These are phyloP conservation scores for Apiotrichum domesticum DNA, from an alignment of 1,284 basidiomycete genomes.

Conservation along the genomic window DNA sequence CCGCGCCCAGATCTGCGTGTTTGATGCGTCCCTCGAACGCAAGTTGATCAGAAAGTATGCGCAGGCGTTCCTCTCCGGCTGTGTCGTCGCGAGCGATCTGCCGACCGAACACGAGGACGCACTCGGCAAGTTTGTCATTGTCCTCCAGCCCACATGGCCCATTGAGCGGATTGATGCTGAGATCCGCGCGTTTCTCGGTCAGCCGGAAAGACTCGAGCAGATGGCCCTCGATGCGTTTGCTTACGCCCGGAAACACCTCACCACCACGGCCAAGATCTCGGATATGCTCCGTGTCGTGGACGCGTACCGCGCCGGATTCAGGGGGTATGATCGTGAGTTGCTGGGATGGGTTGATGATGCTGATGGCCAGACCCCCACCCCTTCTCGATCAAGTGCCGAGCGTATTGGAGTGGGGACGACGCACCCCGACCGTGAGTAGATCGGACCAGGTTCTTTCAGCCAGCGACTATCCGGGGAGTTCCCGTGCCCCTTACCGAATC, in stretches of 20 bases:
- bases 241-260: constrained; percentile 39
- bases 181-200: constrained; percentile 28
- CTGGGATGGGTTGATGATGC: no score
- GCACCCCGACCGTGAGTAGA: constrained; percentile 25
- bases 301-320: constrained; percentile 28
- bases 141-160: constrained; percentile 33
- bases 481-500: neutral
- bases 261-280: constrained; percentile 38
- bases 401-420: constrained; percentile 32
- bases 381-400: constrained; percentile 38
- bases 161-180: constrained; percentile 38
- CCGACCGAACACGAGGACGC: constrained; percentile 44
- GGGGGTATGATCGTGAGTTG: constrained; percentile 42
- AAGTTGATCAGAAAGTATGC: constrained; percentile 48
- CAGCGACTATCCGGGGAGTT: no score
- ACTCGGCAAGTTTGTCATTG: constrained; percentile 34
- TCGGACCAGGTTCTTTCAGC: neutral
- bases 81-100: constrained; percentile 43
- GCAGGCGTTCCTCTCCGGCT: constrained; percentile 43
- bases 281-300: constrained; percentile 37
- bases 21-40: constrained; percentile 44
- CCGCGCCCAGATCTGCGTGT: constrained; percentile 43
- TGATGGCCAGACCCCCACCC: constrained; percentile 28
- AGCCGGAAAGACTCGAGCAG: constrained; percentile 34
- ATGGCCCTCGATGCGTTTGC: constrained; percentile 42